Percentiles rank a stretch among this genome's conserved stretches.
Evolutionary conservation across 139 green algal species (phyloP).

Genomic region (Diplosphaera chodatii): DNA sequence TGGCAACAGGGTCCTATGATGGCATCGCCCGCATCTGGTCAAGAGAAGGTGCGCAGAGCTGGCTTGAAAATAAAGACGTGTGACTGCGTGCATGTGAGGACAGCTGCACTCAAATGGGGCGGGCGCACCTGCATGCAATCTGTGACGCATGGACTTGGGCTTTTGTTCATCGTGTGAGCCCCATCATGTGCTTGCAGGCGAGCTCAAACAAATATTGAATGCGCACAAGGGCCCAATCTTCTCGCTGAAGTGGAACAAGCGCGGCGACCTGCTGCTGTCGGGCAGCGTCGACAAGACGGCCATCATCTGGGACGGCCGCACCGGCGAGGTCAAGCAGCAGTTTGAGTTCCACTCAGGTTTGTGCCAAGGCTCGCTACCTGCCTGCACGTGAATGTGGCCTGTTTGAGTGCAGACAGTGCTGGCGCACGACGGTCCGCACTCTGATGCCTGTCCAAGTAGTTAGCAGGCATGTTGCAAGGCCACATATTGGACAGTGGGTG

Average conservation of each 20-base stretch:
- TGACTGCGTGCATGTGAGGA: background rate
- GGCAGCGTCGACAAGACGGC: slow-evolving; percentile 80
- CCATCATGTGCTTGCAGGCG: no score
- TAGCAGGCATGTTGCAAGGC: no score
- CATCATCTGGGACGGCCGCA: slow-evolving; percentile 74
- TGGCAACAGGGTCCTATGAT: slow-evolving; percentile 87
- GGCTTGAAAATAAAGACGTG: no score
- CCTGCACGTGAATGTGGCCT: slow-evolving; percentile 1
- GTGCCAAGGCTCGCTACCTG: background rate
- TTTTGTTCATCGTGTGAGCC: no score
- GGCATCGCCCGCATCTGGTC: slow-evolving; percentile 77
- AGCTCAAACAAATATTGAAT: slow-evolving; percentile 65
- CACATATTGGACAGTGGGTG: background rate
- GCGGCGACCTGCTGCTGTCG: slow-evolving; percentile 77
- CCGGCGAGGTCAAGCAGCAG: slow-evolving; percentile 65
- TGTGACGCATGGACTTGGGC: no score
- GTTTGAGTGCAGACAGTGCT: slow-evolving; percentile 6
- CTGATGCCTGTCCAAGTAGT: no score
- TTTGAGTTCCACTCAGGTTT: slow-evolving; percentile 71
- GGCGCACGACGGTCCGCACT: no score
- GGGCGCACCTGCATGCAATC: no score
- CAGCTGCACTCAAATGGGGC: no score
- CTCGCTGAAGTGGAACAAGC: slow-evolving; percentile 89
- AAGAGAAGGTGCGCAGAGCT: slow-evolving; percentile 57
- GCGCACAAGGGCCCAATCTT: slow-evolving; percentile 84